Conservation (phyloP, 306 rosid species). For the Cucurbita pepo region DNA sequence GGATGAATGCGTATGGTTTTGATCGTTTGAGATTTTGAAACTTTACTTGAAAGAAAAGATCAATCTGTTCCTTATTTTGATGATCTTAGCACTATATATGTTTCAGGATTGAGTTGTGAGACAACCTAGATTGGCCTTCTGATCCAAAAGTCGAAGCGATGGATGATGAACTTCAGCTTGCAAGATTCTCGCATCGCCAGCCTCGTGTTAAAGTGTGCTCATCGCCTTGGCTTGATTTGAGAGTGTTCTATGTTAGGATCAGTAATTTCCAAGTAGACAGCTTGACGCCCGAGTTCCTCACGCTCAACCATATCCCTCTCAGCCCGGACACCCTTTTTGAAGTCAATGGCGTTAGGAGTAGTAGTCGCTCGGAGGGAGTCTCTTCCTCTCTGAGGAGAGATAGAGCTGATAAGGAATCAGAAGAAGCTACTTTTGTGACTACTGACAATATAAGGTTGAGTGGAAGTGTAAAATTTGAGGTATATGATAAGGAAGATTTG, state of each 20-base stretch:
- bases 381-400: slow-evolving; percentile 76
- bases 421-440: slow-evolving; percentile 74
- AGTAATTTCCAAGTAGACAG: slow-evolving; percentile 56
- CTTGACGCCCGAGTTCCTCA: slow-evolving; percentile 54
- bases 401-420: slow-evolving; percentile 70
- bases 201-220: slow-evolving; percentile 27
- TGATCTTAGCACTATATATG: not conserved
- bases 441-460: slow-evolving; percentile 67
- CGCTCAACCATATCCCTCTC: slow-evolving; percentile 62
- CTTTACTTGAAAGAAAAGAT: not conserved
- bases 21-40: not conserved
- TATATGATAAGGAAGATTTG: slow-evolving; percentile 52
- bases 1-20: not conserved
- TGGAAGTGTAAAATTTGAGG: slow-evolving; percentile 69
- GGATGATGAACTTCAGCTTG: slow-evolving; percentile 25
- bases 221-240: slow-evolving; percentile 68
- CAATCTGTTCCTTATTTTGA: not conserved
- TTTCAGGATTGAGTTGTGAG: not conserved
- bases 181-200: slow-evolving; percentile 35
- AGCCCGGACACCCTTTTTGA: slow-evolving; percentile 68
- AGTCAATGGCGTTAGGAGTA: slow-evolving; percentile 64
- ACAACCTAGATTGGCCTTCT: not conserved
- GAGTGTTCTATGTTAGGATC: slow-evolving; percentile 76
- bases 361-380: slow-evolving; percentile 46
- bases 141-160: slow-evolving; percentile 13